Percentiles rank a stretch among this genome's conserved stretches.
phyloP scores from a whole-genome alignment of 768 basidiomycete species.

The Phylloporus sp. region DNA sequence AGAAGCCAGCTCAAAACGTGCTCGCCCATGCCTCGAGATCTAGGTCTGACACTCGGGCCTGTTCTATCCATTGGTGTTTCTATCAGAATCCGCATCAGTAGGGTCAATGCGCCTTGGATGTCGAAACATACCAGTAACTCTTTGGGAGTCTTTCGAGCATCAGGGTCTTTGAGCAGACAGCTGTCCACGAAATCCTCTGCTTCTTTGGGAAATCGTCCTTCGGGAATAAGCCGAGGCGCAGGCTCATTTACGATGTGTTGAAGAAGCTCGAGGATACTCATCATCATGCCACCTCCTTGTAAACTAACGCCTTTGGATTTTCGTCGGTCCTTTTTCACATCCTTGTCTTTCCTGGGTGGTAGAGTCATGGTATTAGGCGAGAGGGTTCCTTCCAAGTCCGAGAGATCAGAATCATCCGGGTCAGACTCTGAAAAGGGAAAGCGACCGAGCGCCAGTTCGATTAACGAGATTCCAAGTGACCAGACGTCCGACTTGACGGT shows the following conservation, averaged over 20 bases:
- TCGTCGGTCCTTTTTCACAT: slow-evolving; percentile 68
- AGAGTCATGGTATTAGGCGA: slow-evolving; percentile 57
- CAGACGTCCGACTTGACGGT: slow-evolving; percentile 99
- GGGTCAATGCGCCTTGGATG: neutral
- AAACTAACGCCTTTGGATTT: slow-evolving; percentile 91
- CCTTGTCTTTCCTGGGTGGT: slow-evolving; percentile 37
- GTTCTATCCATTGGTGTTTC: slow-evolving; percentile 74
- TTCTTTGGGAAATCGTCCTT: slow-evolving; percentile 65
- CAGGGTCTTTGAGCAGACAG: slow-evolving; percentile 89
- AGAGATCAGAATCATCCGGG: slow-evolving; percentile 70
- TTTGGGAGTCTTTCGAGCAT: slow-evolving; percentile 77
- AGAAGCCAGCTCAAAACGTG: slow-evolving; percentile 48
- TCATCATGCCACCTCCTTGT: slow-evolving; percentile 94
- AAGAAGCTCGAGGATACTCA: slow-evolving; percentile 94
- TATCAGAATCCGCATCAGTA: slow-evolving; percentile 28
- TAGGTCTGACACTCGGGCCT: slow-evolving; percentile 52
- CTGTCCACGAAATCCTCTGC: slow-evolving; percentile 85
- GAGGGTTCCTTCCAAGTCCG: slow-evolving; percentile 76
- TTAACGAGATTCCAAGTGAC: slow-evolving; percentile 95
- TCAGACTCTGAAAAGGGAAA: slow-evolving; percentile 91
- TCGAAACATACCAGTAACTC: slow-evolving; percentile 59
- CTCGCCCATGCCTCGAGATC: slow-evolving; percentile 80
- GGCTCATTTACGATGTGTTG: slow-evolving; percentile 99
- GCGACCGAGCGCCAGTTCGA: slow-evolving; percentile 93
- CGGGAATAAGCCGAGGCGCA: slow-evolving; percentile 78